Base-by-base conservation (phyloP, 2,329 filamentous ascomycete genomes). In the Akanthomyces muscarius region DNA sequence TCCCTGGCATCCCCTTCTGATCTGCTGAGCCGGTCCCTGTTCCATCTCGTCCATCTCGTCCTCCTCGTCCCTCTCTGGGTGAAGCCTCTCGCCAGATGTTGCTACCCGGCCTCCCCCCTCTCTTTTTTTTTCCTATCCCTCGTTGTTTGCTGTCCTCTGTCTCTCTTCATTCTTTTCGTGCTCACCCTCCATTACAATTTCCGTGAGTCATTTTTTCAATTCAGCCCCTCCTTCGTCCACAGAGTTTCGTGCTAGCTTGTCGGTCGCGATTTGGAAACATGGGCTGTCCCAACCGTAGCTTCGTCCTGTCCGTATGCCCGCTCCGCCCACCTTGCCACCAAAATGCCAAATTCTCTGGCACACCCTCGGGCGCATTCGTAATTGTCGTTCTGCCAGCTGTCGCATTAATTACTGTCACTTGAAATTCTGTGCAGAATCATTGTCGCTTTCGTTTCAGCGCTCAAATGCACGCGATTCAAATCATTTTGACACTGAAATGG, bases 351-450 rank as follows among this genome's bases (percentile, higher is more conserved):
- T 56, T 14, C 33, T 58, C n/a, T 62, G 65, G 64, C 69, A 66
- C 69, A 65, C 71, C 67, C 64, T 61, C 70, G 68, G 69, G 74
- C 73, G 73, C 74, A 74, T 72, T 68, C 67, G 64, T 57, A 65
- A 71, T 74, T 74, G 67, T 68, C 62, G 51, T 64, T 55, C 45
- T 60, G 66, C 52, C 36, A 58, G 58, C 57, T 51, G 23, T 61
- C 58, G 47, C 47, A 28, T 44, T 11, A 44, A 45, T 33, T 52
- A 14, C 33, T 36, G 16, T 53, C 48, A 51, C 16, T 6, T 10
- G 13, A 14, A 23, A 44, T 23, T 23, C 1, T 5, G 10, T 23
- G 13, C 14, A 61, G 38, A 61, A 61, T 21, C 36, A 3, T 44
- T 21, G 45, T 57, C 21, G 48, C 56, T 55, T 62, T 52, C 21